phyloP scores from a whole-genome alignment of 306 rosid species.

The Pyrus communis region DNA sequence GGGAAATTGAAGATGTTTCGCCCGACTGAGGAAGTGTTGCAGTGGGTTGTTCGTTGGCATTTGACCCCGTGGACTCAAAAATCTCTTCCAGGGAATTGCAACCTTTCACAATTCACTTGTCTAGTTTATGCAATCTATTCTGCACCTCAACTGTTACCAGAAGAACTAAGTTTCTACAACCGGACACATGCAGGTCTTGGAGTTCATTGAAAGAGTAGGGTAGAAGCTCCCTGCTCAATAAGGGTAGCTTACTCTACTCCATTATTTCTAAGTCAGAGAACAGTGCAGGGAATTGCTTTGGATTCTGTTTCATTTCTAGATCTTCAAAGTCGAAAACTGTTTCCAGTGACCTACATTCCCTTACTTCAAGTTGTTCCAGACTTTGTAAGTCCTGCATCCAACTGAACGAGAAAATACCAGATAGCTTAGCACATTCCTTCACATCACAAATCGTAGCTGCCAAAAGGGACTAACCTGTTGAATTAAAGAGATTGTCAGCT shows the following conservation, averaged over 20 bases:
- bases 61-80: not conserved
- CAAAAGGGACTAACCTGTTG: not conserved
- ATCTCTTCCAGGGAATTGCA: not conserved
- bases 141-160: not conserved
- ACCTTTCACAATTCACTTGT: fast-evolving
- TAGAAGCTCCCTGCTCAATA: not conserved
- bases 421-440: not conserved
- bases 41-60: not conserved
- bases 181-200: not conserved
- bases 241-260: not conserved
- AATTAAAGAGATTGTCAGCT: not conserved
- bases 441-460: not conserved
- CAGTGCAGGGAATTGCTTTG: not conserved
- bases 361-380: constrained; percentile 2
- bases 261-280: not conserved
- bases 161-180: not conserved
- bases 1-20: not conserved
- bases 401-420: not conserved
- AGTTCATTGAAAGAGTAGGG: not conserved
- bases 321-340: not conserved
- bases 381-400: not conserved
- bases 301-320: not conserved
- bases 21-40: not conserved
- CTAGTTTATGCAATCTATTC: not conserved
- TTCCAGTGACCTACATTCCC: not conserved